Evolutionary conservation across 257 asterid species (phyloP).

Genomic region (Dorcoceras hygrometricum): DNA sequence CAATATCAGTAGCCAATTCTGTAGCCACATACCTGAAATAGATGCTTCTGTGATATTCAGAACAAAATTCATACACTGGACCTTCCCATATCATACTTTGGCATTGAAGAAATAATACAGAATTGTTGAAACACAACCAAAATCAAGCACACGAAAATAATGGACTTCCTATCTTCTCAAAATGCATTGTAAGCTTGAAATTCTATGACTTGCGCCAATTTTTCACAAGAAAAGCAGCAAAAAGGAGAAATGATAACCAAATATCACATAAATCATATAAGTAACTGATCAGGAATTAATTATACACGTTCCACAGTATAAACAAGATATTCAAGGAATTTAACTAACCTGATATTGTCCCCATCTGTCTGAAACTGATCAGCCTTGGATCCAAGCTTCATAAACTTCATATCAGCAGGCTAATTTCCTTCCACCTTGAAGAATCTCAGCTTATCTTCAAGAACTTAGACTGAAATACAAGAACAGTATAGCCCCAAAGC

Average conservation of each 20-base stretch:
- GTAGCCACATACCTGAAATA: conserved; percentile 55
- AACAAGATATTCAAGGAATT: background rate
- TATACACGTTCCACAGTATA: background rate
- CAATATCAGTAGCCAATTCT: conserved; percentile 59
- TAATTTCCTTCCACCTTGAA: background rate
- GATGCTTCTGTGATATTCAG: background rate
- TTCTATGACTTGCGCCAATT: background rate
- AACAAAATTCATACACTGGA: background rate
- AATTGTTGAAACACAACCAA: background rate
- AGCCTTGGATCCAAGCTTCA: conserved; percentile 79
- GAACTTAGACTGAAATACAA: background rate
- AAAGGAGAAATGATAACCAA: background rate
- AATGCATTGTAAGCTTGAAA: background rate
- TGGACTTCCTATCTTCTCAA: background rate
- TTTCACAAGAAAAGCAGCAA: background rate
- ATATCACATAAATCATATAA: background rate
- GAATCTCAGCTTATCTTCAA: background rate
- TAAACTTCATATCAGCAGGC: conserved; percentile 49
- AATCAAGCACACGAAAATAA: background rate
- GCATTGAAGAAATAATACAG: background rate
- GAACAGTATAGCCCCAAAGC: background rate
- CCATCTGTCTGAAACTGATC: conserved; percentile 59
- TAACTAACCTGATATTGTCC: conserved; percentile 42
- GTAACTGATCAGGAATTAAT: no score
- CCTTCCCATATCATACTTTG: background rate